A percentile compares a stretch with the other conserved stretches of the same genome.
Evolutionary conservation across 1,284 basidiomycete genomes (phyloP).

Genomic region (Fomes fomentarius): DNA sequence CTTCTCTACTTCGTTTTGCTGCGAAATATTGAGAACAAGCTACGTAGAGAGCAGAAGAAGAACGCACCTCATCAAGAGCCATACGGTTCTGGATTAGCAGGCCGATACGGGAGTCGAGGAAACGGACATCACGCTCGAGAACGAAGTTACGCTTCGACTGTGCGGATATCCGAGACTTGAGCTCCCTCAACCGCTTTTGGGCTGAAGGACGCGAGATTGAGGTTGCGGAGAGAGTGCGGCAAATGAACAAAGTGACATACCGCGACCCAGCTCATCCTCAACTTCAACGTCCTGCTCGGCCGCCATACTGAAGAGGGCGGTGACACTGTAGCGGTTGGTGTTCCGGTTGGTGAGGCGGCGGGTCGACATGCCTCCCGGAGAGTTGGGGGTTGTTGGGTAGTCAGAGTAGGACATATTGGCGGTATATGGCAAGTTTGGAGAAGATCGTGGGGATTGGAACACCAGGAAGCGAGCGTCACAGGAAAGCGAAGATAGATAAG

Average conservation of each 20-base stretch:
- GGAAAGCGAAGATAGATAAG: slow-evolving; percentile 24
- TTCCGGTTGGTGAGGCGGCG: slow-evolving; percentile 86
- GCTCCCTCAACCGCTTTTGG: slow-evolving; percentile 92
- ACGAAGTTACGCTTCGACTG: slow-evolving; percentile 99
- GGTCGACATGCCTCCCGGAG: slow-evolving; percentile 65
- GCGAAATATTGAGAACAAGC: slow-evolving; percentile 15
- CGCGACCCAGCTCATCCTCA: slow-evolving; percentile 95
- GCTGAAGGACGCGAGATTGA: slow-evolving; percentile 44
- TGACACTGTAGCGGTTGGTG: slow-evolving; percentile 96
- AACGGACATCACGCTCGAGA: slow-evolving; percentile 96
- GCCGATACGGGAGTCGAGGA: slow-evolving; percentile 97
- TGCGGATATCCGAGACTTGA: slow-evolving; percentile 96
- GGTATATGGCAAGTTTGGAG: slow-evolving; percentile 12
- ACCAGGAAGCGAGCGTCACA: slow-evolving; percentile 22
- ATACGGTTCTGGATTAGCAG: slow-evolving; percentile 98
- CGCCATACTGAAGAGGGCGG: slow-evolving; percentile 95
- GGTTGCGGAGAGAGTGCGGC: not conserved
- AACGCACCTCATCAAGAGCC: slow-evolving; percentile 89
- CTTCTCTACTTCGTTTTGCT: slow-evolving; percentile 93
- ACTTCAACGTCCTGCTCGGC: slow-evolving; percentile 99
- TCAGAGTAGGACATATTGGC: slow-evolving; percentile 51
- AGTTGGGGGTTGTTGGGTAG: slow-evolving; percentile 48
- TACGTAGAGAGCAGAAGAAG: slow-evolving; percentile 2
- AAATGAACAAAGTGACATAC: slow-evolving; percentile 48
- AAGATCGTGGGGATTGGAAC: slow-evolving; percentile 19